phyloP scores from a whole-genome alignment of 2,329 filamentous ascomycete genomes.

The Zymoseptoria pseudotritici region DNA sequence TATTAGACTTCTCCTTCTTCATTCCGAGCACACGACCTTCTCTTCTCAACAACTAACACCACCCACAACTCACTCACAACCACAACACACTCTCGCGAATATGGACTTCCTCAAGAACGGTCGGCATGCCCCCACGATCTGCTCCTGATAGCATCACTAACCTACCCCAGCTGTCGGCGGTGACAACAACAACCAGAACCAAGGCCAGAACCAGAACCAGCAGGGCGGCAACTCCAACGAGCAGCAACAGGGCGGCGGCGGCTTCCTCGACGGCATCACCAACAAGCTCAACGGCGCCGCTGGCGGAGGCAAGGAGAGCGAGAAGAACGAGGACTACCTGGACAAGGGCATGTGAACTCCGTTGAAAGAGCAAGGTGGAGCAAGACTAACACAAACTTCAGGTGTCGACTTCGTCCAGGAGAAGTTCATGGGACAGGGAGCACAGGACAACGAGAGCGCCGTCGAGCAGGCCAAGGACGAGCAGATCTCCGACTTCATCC shows the following conservation, averaged over 20 bases:
- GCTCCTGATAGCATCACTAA: slow-evolving; percentile 29
- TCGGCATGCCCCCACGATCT: neutral
- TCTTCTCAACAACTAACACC: neutral
- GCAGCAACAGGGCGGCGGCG: slow-evolving; percentile 32
- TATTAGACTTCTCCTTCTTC: neutral
- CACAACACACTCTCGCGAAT: slow-evolving; percentile 9
- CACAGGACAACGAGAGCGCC: slow-evolving; percentile 63
- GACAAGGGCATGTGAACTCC: slow-evolving; percentile 67
- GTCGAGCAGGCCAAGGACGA: slow-evolving; percentile 79
- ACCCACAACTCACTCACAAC: neutral
- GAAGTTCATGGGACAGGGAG: slow-evolving; percentile 60
- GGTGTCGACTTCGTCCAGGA: slow-evolving; percentile 73
- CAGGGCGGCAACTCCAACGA: slow-evolving; percentile 19
- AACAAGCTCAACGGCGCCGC: slow-evolving; percentile 65
- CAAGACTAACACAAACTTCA: slow-evolving; percentile 30
- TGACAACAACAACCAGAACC: slow-evolving; percentile 25
- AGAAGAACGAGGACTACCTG: slow-evolving; percentile 72
- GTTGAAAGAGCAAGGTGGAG: neutral
- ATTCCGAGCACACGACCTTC: neutral
- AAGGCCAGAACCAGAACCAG: slow-evolving; percentile 14
- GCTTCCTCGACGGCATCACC: slow-evolving; percentile 53
- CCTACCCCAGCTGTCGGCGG: slow-evolving; percentile 16
- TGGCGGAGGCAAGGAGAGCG: slow-evolving; percentile 62
- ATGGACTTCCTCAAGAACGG: slow-evolving; percentile 44
- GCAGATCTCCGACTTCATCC: slow-evolving; percentile 65